A percentile compares a stretch with the other conserved stretches of the same genome.
These are phyloP conservation scores for Urostyla sp. DNA, from an alignment of 73 alveolate species.

Conservation along the genomic window DNA sequence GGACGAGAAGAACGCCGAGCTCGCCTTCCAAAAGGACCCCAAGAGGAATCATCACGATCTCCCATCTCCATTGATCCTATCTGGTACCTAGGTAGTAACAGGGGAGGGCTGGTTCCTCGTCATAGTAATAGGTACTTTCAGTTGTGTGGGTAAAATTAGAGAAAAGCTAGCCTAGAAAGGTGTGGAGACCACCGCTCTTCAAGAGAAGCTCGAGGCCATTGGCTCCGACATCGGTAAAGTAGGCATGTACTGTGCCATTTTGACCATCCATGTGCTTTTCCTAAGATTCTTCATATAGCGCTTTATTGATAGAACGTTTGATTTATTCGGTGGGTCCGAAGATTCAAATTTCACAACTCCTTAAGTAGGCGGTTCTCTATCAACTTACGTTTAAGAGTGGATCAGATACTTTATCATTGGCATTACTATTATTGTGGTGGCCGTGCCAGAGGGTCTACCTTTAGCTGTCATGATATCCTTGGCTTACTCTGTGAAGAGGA, in stretches of 20 bases:
- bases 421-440: constrained; percentile 79
- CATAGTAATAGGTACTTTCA: constrained; percentile 72
- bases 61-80: constrained; percentile 70
- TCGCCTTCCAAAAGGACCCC: constrained; percentile 25
- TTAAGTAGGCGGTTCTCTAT: not conserved
- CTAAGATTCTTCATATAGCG: constrained; percentile 67
- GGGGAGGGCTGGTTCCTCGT: constrained; percentile 86
- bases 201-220: constrained; percentile 91
- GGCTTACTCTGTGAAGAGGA: constrained; percentile 77
- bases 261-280: constrained; percentile 82
- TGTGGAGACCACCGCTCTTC: constrained; percentile 93
- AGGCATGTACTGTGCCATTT: constrained; percentile 88
- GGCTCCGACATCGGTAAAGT: constrained; percentile 94
- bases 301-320: not conserved
- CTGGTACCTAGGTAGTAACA: constrained; percentile 69
- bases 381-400: constrained; percentile 52
- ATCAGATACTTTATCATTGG: constrained; percentile 74
- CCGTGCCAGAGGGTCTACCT: constrained; percentile 86
- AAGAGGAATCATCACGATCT: constrained; percentile 46
- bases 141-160: constrained; percentile 75
- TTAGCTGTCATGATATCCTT: constrained; percentile 78
- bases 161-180: constrained; percentile 35
- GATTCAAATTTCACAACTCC: not conserved
- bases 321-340: constrained; percentile 33
- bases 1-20: constrained; percentile 61